Percentiles rank a stretch among this genome's conserved stretches.
phyloP scores from a whole-genome alignment of 441 rosid species.

The Erysimum cheiri region DNA sequence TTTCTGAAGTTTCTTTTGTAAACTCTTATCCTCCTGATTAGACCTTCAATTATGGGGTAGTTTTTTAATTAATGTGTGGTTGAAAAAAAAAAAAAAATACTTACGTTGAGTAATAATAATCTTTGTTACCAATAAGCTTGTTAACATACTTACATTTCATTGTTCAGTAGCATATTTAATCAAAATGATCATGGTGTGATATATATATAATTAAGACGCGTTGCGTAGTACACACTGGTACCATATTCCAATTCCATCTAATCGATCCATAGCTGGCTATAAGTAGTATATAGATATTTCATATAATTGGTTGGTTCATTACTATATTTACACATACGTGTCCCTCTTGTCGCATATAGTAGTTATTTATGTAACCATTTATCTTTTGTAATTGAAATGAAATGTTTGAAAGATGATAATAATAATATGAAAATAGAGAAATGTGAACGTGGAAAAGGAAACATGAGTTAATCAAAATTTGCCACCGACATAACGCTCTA shows the following conservation, averaged over 20 bases:
- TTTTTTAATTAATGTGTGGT: no score
- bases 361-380: neutral
- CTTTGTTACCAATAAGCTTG: no score
- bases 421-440: conserved; percentile 1
- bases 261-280: conserved; percentile 25
- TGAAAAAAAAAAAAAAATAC: no score
- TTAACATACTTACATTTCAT: no score
- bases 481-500: conserved; percentile 34
- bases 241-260: conserved; percentile 17
- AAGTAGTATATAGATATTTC: neutral
- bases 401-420: neutral
- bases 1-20: no score
- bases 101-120: no score
- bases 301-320: conserved; percentile 6
- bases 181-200: no score
- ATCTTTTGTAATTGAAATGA: neutral
- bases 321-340: conserved; percentile 17
- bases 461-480: neutral
- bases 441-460: conserved; percentile 29
- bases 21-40: no score
- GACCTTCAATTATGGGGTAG: no score
- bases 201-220: conserved; percentile 7
- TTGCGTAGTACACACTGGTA: neutral
- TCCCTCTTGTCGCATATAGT: conserved; percentile 24
- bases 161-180: no score